These are phyloP conservation scores for Vickermania spadyakhi DNA, from an alignment of 208 protist genomes.

Conservation along the genomic window DNA sequence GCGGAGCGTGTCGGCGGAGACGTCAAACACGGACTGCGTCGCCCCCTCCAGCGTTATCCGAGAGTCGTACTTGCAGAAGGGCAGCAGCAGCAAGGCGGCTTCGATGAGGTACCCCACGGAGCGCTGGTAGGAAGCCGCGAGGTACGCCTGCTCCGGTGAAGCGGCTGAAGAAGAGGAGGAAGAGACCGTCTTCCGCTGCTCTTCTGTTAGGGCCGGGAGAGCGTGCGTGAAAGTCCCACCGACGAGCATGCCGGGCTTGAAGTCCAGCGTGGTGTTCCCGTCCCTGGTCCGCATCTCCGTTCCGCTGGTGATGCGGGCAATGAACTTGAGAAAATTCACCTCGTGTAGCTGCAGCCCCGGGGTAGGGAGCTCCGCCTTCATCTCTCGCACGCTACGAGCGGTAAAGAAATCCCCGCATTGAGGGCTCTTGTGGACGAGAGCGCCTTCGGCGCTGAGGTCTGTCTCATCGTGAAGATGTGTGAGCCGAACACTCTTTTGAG, in stretches of 20 bases:
- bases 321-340: constrained; percentile 90
- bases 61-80: constrained; percentile 87
- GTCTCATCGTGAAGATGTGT: constrained; percentile 57
- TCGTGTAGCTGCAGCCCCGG: constrained; percentile 66
- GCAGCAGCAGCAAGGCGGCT: constrained; percentile 75
- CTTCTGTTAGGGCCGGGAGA: constrained; percentile 18
- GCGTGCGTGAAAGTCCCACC: constrained; percentile 87
- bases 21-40: constrained; percentile 78
- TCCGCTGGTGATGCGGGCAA: constrained; percentile 85
- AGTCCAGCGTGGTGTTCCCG: constrained; percentile 66
- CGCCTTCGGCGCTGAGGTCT: constrained; percentile 18
- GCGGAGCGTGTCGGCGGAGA: constrained; percentile 84
- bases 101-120: constrained; percentile 86
- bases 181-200: not conserved
- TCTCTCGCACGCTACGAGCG: too few species aligned
- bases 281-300: constrained; percentile 64
- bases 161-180: not conserved
- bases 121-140: constrained; percentile 15
- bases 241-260: constrained; percentile 87
- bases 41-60: constrained; percentile 77
- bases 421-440: not conserved
- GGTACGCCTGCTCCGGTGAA: not conserved
- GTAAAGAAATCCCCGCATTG: not conserved
- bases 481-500: constrained; percentile 62
- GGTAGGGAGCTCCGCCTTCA: too few species aligned